These are phyloP conservation scores for Coccomyxa subellipsoidea DNA, from an alignment of 163 green algal genomes.

Conservation along the genomic window DNA sequence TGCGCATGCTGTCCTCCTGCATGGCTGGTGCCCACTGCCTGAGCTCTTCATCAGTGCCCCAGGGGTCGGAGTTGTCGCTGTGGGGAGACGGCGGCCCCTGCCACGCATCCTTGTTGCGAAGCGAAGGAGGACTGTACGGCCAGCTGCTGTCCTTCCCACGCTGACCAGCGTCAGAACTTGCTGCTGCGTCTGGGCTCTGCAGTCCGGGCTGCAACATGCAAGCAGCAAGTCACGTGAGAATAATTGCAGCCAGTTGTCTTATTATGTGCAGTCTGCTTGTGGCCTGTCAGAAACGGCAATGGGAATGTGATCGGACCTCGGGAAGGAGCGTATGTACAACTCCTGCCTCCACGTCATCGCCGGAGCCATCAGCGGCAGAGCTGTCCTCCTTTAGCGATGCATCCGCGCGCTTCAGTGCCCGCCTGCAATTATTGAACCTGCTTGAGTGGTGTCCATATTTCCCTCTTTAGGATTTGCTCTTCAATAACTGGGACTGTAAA, in stretches of 20 bases:
- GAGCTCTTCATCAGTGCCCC: not conserved
- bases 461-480: no score
- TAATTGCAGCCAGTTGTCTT: no score
- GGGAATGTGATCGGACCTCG: not conserved
- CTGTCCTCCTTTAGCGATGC: not conserved
- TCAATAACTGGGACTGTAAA: no score
- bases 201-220: not conserved
- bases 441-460: no score
- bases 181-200: not conserved
- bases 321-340: not conserved
- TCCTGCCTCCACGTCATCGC: not conserved
- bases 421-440: constrained; percentile 6
- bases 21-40: not conserved
- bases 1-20: not conserved
- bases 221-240: no score
- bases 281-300: no score
- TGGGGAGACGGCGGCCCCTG: not conserved
- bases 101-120: not conserved
- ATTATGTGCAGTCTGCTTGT: no score
- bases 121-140: not conserved
- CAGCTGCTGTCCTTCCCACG: not conserved
- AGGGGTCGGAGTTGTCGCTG: not conserved
- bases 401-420: constrained; percentile 17
- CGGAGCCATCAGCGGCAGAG: not conserved
- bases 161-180: not conserved